A percentile compares a stretch with the other conserved stretches of the same genome.
phyloP scores from a whole-genome alignment of 2,329 filamentous ascomycete species.

The Emergomyces pasteurianus region DNA sequence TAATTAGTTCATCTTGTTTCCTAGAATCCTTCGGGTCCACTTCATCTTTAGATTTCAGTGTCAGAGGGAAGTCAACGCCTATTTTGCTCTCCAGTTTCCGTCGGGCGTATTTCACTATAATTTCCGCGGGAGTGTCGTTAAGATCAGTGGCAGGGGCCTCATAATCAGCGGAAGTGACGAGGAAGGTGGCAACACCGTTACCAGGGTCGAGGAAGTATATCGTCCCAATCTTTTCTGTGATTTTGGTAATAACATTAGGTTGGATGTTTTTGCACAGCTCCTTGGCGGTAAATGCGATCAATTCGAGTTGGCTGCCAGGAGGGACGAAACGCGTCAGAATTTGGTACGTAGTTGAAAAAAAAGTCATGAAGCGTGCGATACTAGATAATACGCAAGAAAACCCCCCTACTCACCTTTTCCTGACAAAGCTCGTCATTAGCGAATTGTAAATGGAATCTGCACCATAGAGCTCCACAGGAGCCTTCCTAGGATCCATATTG shows the following conservation, averaged over 20 bases:
- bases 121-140: neutral
- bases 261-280: slow-evolving; percentile 29
- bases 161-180: slow-evolving; percentile 37
- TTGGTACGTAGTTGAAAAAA: too few relatives aligned
- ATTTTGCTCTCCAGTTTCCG: neutral
- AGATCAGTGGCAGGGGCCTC: too few relatives aligned
- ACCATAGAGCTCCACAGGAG: slow-evolving; percentile 60
- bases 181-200: slow-evolving; percentile 62
- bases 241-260: slow-evolving; percentile 32
- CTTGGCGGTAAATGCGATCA: neutral
- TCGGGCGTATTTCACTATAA: neutral
- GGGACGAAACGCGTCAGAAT: too few relatives aligned
- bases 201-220: slow-evolving; percentile 24
- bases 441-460: slow-evolving; percentile 69
- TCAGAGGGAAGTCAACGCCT: neutral
- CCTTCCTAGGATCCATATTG: slow-evolving; percentile 35
- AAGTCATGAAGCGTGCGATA: neutral
- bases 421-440: slow-evolving; percentile 56
- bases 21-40: neutral
- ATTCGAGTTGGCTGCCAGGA: neutral
- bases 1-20: neutral
- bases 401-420: slow-evolving; percentile 43
- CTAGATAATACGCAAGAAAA: neutral
- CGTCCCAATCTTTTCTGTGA: neutral
- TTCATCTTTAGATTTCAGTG: neutral